Percentiles rank a stretch among this genome's conserved stretches.
phyloP scores from a whole-genome alignment of 2,329 filamentous ascomycete genomes.

The Fusarium succisae region DNA sequence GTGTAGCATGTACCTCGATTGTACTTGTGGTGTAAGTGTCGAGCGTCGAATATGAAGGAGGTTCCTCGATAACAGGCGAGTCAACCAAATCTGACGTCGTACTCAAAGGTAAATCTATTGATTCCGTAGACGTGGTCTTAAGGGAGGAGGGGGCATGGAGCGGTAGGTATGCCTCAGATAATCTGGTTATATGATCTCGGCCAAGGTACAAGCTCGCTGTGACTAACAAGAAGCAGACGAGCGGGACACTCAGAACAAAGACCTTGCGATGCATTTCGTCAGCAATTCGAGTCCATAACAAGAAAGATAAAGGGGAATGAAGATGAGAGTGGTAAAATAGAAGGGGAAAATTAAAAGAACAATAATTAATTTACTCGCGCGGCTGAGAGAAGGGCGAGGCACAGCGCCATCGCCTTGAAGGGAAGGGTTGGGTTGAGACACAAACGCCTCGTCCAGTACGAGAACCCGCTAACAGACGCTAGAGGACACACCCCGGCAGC shows the following conservation, averaged over 20 bases:
- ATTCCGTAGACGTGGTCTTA: background rate
- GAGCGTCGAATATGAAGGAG: constrained; percentile 1
- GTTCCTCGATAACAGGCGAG: background rate
- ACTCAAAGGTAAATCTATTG: background rate
- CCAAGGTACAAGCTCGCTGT: constrained; percentile 33
- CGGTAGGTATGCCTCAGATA: constrained; percentile 30
- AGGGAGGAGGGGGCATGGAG: constrained; percentile 1
- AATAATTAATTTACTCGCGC: constrained; percentile 1
- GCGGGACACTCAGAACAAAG: constrained; percentile 29
- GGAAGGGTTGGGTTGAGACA: constrained; percentile 25
- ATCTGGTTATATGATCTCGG: constrained; percentile 33
- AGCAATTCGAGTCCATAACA: background rate
- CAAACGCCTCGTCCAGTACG: background rate
- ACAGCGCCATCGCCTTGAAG: constrained; percentile 1
- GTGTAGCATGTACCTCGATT: background rate
- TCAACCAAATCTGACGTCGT: background rate
- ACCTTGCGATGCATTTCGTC: constrained; percentile 35
- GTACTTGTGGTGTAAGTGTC: constrained; percentile 1
- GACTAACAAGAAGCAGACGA: constrained; percentile 31
- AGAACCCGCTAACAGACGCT: background rate
- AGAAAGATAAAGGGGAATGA: background rate
- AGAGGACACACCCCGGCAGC: background rate
- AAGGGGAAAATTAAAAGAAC: background rate
- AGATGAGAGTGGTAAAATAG: background rate
- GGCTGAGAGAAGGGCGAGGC: constrained; percentile 21